A percentile compares a stretch with the other conserved stretches of the same genome.
phyloP scores from a whole-genome alignment of 1,284 basidiomycete species.

The Ceratobasidium sp. region DNA sequence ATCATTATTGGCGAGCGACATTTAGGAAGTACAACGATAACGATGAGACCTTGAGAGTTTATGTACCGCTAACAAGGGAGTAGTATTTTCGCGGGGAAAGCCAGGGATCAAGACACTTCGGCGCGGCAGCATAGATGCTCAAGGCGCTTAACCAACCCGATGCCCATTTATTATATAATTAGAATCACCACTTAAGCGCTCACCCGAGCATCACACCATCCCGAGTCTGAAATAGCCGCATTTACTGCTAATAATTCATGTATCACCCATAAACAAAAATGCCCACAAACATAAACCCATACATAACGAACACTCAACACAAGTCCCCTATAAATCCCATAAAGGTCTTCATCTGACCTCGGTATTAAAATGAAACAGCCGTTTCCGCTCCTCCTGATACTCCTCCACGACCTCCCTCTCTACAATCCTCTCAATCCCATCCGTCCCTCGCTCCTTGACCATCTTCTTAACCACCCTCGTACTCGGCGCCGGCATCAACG shows the following conservation, averaged over 20 bases:
- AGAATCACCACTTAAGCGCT: too few relatives aligned
- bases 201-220: too few relatives aligned
- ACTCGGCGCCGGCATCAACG: constrained; percentile 17
- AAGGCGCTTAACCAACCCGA: too few relatives aligned
- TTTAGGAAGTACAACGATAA: too few relatives aligned
- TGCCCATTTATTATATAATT: too few relatives aligned
- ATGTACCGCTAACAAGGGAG: too few relatives aligned
- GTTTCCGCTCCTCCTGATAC: constrained; percentile 32
- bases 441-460: constrained; percentile 23
- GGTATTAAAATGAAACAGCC: constrained; percentile 36
- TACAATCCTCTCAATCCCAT: constrained; percentile 26
- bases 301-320: neutral
- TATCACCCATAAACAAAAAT: neutral
- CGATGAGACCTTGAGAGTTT: too few relatives aligned
- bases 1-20: too few relatives aligned
- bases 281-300: neutral
- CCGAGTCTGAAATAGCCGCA: neutral
- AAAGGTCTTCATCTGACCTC: neutral
- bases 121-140: too few relatives aligned
- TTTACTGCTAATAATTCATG: constrained; percentile 29
- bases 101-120: too few relatives aligned
- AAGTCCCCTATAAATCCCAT: neutral
- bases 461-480: constrained; percentile 24
- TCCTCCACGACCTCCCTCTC: constrained; percentile 34
- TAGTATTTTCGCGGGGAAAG: too few relatives aligned